Percentiles rank a stretch among this genome's conserved stretches.
phyloP scores from a whole-genome alignment of 1,139 yeast species.

The Yamadazyma siamensis region DNA sequence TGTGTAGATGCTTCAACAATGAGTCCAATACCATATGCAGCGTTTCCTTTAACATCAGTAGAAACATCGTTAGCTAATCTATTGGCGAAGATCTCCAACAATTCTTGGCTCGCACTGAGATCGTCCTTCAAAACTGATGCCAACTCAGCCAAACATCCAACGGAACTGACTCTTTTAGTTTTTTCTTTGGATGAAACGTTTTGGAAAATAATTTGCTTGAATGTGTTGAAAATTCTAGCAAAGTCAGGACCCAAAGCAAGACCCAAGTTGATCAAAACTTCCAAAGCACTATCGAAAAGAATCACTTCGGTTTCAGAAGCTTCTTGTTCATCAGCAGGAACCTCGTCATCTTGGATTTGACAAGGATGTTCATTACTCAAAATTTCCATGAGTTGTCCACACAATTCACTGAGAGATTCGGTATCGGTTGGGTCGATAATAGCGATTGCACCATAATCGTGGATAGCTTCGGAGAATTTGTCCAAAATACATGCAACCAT shows the following conservation, averaged over 20 bases:
- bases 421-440: constrained; percentile 60
- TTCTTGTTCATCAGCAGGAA: constrained; percentile 59
- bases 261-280: constrained; percentile 76
- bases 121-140: constrained; percentile 68
- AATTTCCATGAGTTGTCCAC: constrained; percentile 66
- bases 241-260: constrained; percentile 75
- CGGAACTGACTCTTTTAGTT: constrained; percentile 74
- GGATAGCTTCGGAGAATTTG: constrained; percentile 66
- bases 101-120: constrained; percentile 66
- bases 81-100: constrained; percentile 65
- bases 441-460: constrained; percentile 72
- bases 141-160: constrained; percentile 91
- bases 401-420: constrained; percentile 58
- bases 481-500: constrained; percentile 82
- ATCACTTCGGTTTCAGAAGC: constrained; percentile 87
- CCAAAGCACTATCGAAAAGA: constrained; percentile 80
- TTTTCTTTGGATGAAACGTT: constrained; percentile 65
- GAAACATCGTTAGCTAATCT: constrained; percentile 75
- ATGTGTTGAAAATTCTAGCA: constrained; percentile 64
- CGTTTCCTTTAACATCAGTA: constrained; percentile 88
- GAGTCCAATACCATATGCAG: constrained; percentile 94
- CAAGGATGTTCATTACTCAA: constrained; percentile 80
- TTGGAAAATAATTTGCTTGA: constrained; percentile 63
- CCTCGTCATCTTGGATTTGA: constrained; percentile 59
- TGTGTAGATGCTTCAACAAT: constrained; percentile 56